These are phyloP conservation scores for Clitoria ternatea DNA, from an alignment of 306 rosid species.

Conservation along the genomic window DNA sequence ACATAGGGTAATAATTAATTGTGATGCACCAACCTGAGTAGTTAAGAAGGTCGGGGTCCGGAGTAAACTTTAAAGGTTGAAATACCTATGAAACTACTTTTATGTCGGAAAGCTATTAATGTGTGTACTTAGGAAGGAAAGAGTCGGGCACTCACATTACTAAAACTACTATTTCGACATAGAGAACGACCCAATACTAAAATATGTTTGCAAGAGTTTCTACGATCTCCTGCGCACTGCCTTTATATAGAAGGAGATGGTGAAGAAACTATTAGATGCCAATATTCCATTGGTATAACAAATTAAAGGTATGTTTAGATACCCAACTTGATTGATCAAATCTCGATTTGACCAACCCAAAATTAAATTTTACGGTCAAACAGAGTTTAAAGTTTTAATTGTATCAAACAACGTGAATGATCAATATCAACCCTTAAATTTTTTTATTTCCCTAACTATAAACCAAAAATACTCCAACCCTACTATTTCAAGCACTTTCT, in stretches of 20 bases:
- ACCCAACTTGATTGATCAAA: no score
- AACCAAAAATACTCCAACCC: no score
- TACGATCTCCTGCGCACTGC: not conserved
- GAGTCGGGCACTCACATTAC: not conserved
- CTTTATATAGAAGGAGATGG: not conserved
- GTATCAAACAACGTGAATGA: no score
- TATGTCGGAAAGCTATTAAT: constrained; percentile 3
- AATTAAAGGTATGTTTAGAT: no score
- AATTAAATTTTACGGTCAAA: no score
- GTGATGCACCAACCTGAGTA: not conserved
- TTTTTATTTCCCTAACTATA: no score
- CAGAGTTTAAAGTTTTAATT: no score
- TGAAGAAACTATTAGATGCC: not conserved
- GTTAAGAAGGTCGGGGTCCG: not conserved
- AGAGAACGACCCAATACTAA: not conserved
- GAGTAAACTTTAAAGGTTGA: not conserved
- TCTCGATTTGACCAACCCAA: no score
- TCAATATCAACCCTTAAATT: no score
- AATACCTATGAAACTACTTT: not conserved
- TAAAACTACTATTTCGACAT: not conserved
- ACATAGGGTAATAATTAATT: no score
- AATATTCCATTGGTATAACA: no score
- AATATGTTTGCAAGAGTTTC: not conserved
- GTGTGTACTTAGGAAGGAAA: not conserved
- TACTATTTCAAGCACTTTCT: not conserved